Evolutionary conservation across 805 yeast species (phyloP).

Genomic region (Hermanozyma aechmeae): DNA sequence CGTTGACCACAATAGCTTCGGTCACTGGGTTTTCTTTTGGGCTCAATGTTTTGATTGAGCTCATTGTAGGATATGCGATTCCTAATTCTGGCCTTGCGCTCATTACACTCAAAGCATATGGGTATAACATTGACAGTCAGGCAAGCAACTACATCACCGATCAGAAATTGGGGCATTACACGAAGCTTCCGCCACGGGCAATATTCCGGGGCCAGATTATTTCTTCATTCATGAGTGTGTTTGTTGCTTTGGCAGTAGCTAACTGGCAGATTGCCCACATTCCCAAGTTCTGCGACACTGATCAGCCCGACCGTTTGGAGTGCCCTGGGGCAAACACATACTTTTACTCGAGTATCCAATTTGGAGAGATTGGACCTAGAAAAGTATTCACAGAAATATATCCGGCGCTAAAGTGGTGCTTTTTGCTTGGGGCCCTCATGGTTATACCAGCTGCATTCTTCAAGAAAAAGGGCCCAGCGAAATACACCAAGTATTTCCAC

Average conservation of each 20-base stretch:
- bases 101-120: conserved; percentile 45
- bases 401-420: conserved; percentile 48
- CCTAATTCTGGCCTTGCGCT: conserved; percentile 60
- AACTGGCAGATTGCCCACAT: conserved; percentile 33
- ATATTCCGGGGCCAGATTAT: conserved; percentile 29
- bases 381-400: conserved; percentile 49
- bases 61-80: conserved; percentile 54
- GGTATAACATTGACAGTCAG: conserved; percentile 52
- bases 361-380: conserved; percentile 52
- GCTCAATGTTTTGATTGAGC: conserved; percentile 52
- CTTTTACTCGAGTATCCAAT: conserved; percentile 44
- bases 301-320: conserved; percentile 24
- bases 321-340: conserved; percentile 41
- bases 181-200: conserved; percentile 17
- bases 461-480: conserved; percentile 25
- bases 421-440: conserved; percentile 41
- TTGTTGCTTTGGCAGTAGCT: conserved; percentile 24
- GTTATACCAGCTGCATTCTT: conserved; percentile 29
- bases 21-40: conserved; percentile 54
- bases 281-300: conserved; percentile 24
- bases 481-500: conserved; percentile 32
- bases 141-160: conserved; percentile 43
- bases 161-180: conserved; percentile 18
- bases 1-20: conserved; percentile 53
- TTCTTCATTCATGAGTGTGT: conserved; percentile 26